phyloP scores from a whole-genome alignment of 2,329 filamentous ascomycete genomes.

The Aschersonia sp. region DNA sequence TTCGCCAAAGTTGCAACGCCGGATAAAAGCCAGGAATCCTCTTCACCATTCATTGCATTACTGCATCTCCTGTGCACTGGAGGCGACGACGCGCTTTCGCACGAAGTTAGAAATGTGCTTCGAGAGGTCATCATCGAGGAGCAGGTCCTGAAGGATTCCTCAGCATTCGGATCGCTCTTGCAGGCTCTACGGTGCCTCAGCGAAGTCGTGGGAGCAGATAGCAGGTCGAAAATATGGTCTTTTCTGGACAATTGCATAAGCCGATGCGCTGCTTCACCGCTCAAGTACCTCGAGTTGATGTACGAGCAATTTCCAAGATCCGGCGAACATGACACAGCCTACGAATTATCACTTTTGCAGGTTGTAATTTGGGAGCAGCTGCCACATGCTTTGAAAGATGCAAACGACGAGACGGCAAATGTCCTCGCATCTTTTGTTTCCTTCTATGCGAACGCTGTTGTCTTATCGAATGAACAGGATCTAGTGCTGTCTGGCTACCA shows the following conservation, averaged over 20 bases:
- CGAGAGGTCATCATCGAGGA: constrained; percentile 47
- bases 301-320: constrained; percentile 26
- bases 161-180: constrained; percentile 33
- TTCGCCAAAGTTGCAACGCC: constrained; percentile 59
- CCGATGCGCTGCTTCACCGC: constrained; percentile 58
- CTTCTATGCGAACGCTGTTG: constrained; percentile 38
- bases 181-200: constrained; percentile 14
- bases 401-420: constrained; percentile 24
- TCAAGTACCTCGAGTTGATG: constrained; percentile 68
- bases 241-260: constrained; percentile 76
- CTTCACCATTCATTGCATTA: constrained; percentile 54
- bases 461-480: constrained; percentile 11
- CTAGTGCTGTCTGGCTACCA: constrained; percentile 4
- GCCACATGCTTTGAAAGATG: constrained; percentile 46
- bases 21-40: constrained; percentile 25
- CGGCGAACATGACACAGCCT: constrained; percentile 10
- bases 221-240: constrained; percentile 36
- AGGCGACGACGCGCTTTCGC: constrained; percentile 14
- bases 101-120: constrained; percentile 40
- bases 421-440: constrained; percentile 44
- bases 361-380: constrained; percentile 66
- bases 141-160: constrained; percentile 43
- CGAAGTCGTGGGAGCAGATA: constrained; percentile 6
- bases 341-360: constrained; percentile 42
- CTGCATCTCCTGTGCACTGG: constrained; percentile 30